phyloP scores from a whole-genome alignment of 345 rosid species.

The Hibiscus trionum region DNA sequence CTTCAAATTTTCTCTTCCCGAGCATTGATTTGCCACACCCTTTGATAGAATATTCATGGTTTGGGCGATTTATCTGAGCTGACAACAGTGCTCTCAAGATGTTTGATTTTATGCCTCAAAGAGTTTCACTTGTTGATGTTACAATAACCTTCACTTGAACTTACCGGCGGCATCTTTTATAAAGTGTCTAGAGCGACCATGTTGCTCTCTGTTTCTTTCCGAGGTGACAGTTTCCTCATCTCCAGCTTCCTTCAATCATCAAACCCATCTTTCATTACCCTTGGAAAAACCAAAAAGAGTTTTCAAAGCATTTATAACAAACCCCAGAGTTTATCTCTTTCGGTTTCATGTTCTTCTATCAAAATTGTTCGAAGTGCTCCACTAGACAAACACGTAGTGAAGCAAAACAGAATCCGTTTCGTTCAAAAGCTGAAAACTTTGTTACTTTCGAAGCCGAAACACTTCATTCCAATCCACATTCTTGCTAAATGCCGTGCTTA shows the following conservation, averaged over 20 bases:
- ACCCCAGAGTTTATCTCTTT: slow-evolving; percentile 11
- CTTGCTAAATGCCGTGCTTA: slow-evolving; percentile 70
- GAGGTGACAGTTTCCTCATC: slow-evolving; percentile 19
- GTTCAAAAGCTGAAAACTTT: slow-evolving; percentile 73
- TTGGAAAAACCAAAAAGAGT: slow-evolving; percentile 4
- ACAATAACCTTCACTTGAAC: background rate
- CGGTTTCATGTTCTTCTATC: slow-evolving; percentile 38
- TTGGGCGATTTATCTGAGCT: background rate
- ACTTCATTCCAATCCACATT: slow-evolving; percentile 58
- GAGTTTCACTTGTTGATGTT: background rate
- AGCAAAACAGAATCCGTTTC: slow-evolving; percentile 61
- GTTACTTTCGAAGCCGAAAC: slow-evolving; percentile 77
- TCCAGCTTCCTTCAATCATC: slow-evolving; percentile 33
- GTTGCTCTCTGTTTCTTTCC: slow-evolving; percentile 26
- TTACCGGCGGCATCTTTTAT: background rate
- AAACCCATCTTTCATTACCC: slow-evolving; percentile 5
- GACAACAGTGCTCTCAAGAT: background rate
- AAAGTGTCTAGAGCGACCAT: slow-evolving; percentile 8
- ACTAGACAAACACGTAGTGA: slow-evolving; percentile 66
- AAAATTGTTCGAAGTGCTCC: slow-evolving; percentile 60
- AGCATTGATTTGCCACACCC: background rate
- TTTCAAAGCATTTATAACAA: slow-evolving; percentile 18
- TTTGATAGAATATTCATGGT: background rate
- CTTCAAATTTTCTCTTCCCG: background rate
- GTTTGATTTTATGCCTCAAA: slow-evolving; percentile 5